phyloP scores from a whole-genome alignment of 1,284 basidiomycete species.

The Omphalotus olearius region DNA sequence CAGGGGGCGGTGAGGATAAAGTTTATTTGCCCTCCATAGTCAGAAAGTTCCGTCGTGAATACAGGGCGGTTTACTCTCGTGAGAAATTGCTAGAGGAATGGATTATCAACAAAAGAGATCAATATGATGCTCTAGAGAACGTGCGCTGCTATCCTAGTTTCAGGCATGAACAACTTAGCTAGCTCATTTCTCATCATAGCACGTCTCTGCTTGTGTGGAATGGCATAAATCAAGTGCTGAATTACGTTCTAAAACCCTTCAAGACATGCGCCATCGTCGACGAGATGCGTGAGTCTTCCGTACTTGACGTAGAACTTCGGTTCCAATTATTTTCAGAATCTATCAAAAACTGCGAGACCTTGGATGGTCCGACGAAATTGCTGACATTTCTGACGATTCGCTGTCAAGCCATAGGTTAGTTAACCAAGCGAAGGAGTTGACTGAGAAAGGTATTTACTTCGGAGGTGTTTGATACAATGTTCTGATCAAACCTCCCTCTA shows the following conservation, averaged over 20 bases:
- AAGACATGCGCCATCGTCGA: neutral
- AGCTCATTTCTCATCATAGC: neutral
- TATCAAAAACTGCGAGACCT: constrained; percentile 3
- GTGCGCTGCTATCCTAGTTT: neutral
- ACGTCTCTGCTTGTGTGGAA: constrained; percentile 3
- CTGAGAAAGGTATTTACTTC: constrained; percentile 4
- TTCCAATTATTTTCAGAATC: neutral
- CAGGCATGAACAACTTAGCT: neutral
- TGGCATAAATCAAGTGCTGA: constrained; percentile 5
- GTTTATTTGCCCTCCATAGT: constrained; percentile 8
- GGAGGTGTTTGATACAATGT: neutral
- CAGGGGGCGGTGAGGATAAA: constrained; percentile 11
- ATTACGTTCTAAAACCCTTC: constrained; percentile 4
- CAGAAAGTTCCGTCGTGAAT: constrained; percentile 4
- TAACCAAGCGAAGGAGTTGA: constrained; percentile 9
- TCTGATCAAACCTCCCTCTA: neutral
- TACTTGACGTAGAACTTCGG: neutral
- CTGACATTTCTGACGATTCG: neutral
- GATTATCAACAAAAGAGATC: neutral
- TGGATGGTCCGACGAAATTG: constrained; percentile 8
- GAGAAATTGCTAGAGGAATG: constrained; percentile 5
- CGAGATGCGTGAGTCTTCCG: constrained; percentile 3
- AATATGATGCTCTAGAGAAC: neutral
- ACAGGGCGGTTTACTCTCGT: constrained; percentile 1
- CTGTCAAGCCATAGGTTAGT: constrained; percentile 5